These are phyloP conservation scores for Sugiyamaella novakii DNA, from an alignment of 1,139 yeast species.

Conservation along the genomic window DNA sequence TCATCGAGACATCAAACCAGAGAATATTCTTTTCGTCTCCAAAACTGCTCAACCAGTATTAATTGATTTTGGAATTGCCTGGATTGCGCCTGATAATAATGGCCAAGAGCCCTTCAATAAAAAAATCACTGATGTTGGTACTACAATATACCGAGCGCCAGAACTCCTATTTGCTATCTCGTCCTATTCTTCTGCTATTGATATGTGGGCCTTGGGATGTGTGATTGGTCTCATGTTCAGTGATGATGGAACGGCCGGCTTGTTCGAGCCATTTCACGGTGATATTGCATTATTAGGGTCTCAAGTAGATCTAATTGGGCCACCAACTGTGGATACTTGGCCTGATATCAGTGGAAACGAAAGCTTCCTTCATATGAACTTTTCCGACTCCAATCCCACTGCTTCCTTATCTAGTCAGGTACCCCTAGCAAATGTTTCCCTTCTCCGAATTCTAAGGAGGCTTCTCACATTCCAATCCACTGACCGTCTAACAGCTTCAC, in stretches of 20 bases:
- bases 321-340: conserved; percentile 59
- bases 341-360: conserved; percentile 48
- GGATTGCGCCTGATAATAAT: conserved; percentile 44
- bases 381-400: conserved; percentile 31
- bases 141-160: conserved; percentile 81
- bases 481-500: conserved; percentile 42
- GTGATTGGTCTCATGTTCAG: conserved; percentile 57
- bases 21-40: conserved; percentile 60
- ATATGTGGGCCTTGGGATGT: conserved; percentile 81
- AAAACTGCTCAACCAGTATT: conserved; percentile 40
- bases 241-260: conserved; percentile 45
- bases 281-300: conserved; percentile 68
- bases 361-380: conserved; percentile 46
- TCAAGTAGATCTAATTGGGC: conserved; percentile 68
- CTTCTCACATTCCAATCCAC: conserved; percentile 49
- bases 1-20: conserved; percentile 87
- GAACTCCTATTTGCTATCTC: conserved; percentile 74
- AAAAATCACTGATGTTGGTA: conserved; percentile 70
- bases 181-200: conserved; percentile 64
- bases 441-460: conserved; percentile 37
- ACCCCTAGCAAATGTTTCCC: conserved; percentile 38
- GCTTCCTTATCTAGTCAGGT: conserved; percentile 10
- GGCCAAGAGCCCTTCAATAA: conserved; percentile 50
- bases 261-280: conserved; percentile 47
- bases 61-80: conserved; percentile 79